These are phyloP conservation scores for Tuber magnatum DNA, from an alignment of 495 filamentous ascomycete species.

Conservation along the genomic window DNA sequence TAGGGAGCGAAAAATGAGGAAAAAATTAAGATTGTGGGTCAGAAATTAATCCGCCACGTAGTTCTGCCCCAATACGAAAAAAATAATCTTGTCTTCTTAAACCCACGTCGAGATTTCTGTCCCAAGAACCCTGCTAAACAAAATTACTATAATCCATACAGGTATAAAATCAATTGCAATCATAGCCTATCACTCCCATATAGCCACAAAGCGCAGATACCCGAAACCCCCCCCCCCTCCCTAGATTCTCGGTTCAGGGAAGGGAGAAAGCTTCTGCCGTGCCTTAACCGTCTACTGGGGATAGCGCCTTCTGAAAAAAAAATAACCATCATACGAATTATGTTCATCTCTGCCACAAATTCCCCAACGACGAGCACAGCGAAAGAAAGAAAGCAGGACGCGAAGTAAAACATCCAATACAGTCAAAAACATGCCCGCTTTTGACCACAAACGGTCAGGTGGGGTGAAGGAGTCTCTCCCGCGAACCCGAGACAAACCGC, in stretches of 20 bases:
- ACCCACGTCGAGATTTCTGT: not conserved
- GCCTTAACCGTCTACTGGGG: not conserved
- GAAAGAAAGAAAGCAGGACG: too few species aligned
- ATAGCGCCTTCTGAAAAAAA: not conserved
- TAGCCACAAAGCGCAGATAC: not conserved
- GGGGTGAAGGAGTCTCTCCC: too few species aligned
- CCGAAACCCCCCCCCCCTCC: not conserved
- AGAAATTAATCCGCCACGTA: not conserved
- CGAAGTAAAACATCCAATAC: too few species aligned
- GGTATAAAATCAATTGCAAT: not conserved
- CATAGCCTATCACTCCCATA: not conserved
- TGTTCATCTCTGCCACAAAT: not conserved
- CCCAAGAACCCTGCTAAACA: too few species aligned
- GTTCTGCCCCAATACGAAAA: not conserved
- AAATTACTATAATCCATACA: not conserved
- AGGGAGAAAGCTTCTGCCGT: not conserved
- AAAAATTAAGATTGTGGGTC: not conserved
- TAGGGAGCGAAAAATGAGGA: not conserved
- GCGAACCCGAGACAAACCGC: too few species aligned
- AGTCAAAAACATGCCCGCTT: too few species aligned
- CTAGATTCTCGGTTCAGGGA: not conserved
- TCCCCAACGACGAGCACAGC: too few species aligned
- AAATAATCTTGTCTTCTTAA: not conserved
- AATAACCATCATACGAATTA: not conserved
- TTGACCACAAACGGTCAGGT: too few species aligned